Conservation (phyloP, 495 filamentous ascomycete genomes). For the Penicillium soppii region DNA sequence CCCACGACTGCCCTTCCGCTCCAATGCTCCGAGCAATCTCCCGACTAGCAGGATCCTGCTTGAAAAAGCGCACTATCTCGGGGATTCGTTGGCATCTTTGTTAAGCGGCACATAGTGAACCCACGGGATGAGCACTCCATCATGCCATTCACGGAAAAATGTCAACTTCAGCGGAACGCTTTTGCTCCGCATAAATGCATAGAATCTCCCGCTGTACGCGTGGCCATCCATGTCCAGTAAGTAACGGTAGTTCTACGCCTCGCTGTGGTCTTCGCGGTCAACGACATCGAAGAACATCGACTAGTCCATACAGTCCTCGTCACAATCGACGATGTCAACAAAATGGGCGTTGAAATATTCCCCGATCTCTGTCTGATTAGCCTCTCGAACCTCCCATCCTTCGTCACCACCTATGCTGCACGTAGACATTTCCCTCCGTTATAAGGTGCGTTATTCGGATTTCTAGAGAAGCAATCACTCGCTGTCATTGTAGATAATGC, state of each 20-base stretch:
- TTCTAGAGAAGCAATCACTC: slow-evolving; percentile 12
- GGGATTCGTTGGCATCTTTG: slow-evolving; percentile 44
- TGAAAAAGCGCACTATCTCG: slow-evolving; percentile 40
- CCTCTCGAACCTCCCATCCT: slow-evolving; percentile 5
- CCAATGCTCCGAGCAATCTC: slow-evolving; percentile 37
- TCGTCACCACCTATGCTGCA: not conserved
- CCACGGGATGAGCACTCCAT: slow-evolving; percentile 55
- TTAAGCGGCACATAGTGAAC: slow-evolving; percentile 53
- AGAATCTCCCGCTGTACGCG: slow-evolving; percentile 51
- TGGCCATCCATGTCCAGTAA: slow-evolving; percentile 57
- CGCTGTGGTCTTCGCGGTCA: slow-evolving; percentile 2
- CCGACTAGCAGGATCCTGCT: slow-evolving; percentile 31
- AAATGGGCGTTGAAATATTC: slow-evolving; percentile 15
- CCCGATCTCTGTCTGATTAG: not conserved
- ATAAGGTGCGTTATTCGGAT: not conserved
- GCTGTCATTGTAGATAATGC: slow-evolving; percentile 14
- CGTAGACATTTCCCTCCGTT: not conserved
- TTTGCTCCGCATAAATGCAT: slow-evolving; percentile 43
- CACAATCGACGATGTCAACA: slow-evolving; percentile 8
- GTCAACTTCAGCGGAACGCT: slow-evolving; percentile 47
- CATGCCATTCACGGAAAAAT: slow-evolving; percentile 56
- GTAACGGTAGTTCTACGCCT: slow-evolving; percentile 17
- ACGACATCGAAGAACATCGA: slow-evolving; percentile 3
- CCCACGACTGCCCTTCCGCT: slow-evolving; percentile 42
- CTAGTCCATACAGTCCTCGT: slow-evolving; percentile 14